Evolutionary conservation across 805 yeast genomes (phyloP).

Genomic region (Zygotorulaspora sp.): DNA sequence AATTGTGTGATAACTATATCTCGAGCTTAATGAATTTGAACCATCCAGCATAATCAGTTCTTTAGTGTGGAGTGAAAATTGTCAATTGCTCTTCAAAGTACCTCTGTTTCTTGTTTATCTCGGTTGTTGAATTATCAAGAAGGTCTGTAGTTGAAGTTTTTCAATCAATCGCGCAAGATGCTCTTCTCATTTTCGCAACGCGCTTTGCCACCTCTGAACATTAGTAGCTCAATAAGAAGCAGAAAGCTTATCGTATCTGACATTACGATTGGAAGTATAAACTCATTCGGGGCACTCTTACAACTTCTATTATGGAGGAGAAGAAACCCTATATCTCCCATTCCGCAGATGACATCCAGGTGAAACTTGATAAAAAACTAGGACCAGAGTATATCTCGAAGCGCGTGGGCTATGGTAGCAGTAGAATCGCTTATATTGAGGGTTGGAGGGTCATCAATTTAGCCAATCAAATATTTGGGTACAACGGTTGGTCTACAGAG

Average conservation of each 20-base stretch:
- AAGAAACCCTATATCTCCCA: conserved; percentile 14
- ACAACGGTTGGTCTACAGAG: conserved; percentile 79
- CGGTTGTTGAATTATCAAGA: neutral
- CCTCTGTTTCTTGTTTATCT: neutral
- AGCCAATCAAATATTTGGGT: conserved; percentile 79
- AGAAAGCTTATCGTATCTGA: too few species aligned
- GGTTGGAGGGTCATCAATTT: conserved; percentile 80
- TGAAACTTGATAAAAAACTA: conserved; percentile 42
- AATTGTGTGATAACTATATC: conserved; percentile 37
- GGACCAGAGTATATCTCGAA: conserved; percentile 78
- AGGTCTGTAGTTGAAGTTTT: neutral
- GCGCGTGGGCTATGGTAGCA: conserved; percentile 71
- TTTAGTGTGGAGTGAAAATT: neutral
- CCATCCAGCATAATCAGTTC: conserved; percentile 12
- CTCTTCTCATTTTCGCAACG: neutral
- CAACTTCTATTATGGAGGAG: conserved; percentile 21
- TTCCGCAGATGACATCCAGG: conserved; percentile 34
- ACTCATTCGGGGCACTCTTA: neutral
- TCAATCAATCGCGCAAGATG: conserved; percentile 1
- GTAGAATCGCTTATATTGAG: conserved; percentile 65
- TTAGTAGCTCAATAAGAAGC: too few species aligned
- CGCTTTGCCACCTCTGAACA: conserved; percentile 1
- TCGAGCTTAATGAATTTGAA: conserved; percentile 18
- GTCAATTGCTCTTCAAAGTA: neutral
- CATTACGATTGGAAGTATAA: too few species aligned